Percentiles rank a stretch among this genome's conserved stretches.
Conservation (phyloP, 2,329 filamentous ascomycete species). For the Hirsutella thompsonii region DNA sequence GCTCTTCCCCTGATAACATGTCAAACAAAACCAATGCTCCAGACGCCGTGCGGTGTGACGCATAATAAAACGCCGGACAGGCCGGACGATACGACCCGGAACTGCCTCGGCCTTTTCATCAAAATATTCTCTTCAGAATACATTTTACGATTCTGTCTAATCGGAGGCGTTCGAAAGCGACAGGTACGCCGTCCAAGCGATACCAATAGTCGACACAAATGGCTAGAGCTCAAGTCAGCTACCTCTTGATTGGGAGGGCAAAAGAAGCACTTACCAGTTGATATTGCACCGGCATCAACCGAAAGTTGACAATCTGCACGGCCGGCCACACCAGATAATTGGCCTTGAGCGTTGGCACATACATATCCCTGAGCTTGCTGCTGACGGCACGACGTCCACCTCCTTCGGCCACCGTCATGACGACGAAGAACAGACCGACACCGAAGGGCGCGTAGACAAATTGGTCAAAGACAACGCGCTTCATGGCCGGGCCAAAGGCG, state of each 20-base stretch:
- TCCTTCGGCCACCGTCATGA: slow-evolving; percentile 92
- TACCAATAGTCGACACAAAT: slow-evolving; percentile 90
- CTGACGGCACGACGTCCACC: slow-evolving; percentile 68
- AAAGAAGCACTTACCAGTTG: slow-evolving; percentile 62
- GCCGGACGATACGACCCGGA: too few relatives aligned
- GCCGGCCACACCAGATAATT: slow-evolving; percentile 93
- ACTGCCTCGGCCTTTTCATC: too few relatives aligned
- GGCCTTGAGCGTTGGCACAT: slow-evolving; percentile 84
- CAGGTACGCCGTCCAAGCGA: slow-evolving; percentile 94
- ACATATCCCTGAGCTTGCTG: slow-evolving; percentile 86
- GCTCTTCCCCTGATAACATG: too few relatives aligned
- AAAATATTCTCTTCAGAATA: too few relatives aligned
- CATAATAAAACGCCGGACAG: not conserved
- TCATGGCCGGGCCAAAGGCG: slow-evolving; percentile 66
- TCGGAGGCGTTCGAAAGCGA: slow-evolving; percentile 83
- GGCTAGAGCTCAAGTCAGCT: slow-evolving; percentile 40
- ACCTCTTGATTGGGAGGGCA: not conserved
- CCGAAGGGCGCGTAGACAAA: slow-evolving; percentile 84
- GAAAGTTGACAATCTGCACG: slow-evolving; percentile 94
- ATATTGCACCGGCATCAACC: slow-evolving; percentile 86
- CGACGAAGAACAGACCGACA: slow-evolving; percentile 81
- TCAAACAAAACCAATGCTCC: not conserved
- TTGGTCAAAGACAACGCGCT: slow-evolving; percentile 87
- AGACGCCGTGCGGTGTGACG: slow-evolving; percentile 7
- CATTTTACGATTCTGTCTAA: slow-evolving; percentile 15